A percentile compares a stretch with the other conserved stretches of the same genome.
phyloP scores from a whole-genome alignment of 192 early-diverging fungal genomes.

The Anaeromyces robustus region DNA sequence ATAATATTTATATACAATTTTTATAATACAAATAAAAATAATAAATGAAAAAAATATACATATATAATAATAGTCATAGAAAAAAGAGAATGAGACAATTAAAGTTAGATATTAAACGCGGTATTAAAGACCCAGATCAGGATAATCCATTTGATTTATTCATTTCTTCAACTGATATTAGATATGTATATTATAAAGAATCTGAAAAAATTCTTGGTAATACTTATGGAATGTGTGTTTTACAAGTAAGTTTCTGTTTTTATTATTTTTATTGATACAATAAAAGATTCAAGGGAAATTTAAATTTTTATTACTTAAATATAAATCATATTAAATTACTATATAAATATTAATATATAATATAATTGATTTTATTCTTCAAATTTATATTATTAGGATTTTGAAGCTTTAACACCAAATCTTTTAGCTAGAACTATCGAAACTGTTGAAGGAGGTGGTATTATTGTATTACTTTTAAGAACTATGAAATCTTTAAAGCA shows the following conservation, averaged over 20 bases:
- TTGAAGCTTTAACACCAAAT: constrained; percentile 96
- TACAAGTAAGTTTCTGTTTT: constrained; percentile 44
- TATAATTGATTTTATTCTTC: no score
- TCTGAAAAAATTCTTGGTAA: constrained; percentile 95
- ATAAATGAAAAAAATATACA: no score
- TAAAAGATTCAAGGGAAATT: no score
- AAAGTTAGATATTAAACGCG: constrained; percentile 83
- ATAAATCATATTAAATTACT: no score
- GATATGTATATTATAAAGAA: constrained; percentile 99
- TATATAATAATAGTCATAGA: constrained; percentile 48
- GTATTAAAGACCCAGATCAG: constrained; percentile 73
- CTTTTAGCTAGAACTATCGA: constrained; percentile 90
- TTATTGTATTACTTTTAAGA: constrained; percentile 82
- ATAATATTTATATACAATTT: no score
- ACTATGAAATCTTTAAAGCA: constrained; percentile 93
- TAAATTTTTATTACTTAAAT: no score
- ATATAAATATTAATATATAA: no score
- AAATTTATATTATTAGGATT: no score
- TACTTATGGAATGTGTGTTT: constrained; percentile 96
- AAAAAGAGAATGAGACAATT: constrained; percentile 95
- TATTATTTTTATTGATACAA: no score
- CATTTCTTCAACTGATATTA: constrained; percentile 82
- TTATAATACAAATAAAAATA: no score
- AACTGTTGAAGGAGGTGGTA: constrained; percentile 94
- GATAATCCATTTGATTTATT: constrained; percentile 99